Percentiles rank a stretch among this genome's conserved stretches.
Conservation (phyloP, 2,329 filamentous ascomycete genomes). For the Ilyonectria robusta region DNA sequence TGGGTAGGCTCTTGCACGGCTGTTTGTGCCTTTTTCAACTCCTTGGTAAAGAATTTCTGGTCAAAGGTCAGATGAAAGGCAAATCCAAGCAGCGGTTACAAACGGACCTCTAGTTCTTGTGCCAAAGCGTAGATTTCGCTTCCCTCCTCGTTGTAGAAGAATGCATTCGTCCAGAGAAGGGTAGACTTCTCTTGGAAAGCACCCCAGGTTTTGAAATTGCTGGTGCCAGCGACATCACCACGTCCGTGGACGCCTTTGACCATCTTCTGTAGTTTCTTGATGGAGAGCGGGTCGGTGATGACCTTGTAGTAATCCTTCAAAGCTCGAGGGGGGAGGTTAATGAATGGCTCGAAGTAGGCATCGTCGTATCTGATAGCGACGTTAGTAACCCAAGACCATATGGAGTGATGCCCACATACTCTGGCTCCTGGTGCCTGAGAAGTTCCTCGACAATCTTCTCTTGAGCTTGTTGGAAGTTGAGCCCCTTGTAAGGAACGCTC, state of each 20-base stretch:
- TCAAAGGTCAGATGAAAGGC: conserved; percentile 26
- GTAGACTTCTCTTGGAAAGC: conserved; percentile 85
- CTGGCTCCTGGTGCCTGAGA: conserved; percentile 76
- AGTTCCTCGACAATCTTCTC: conserved; percentile 86
- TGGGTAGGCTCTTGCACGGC: conserved; percentile 80
- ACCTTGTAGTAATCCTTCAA: conserved; percentile 90
- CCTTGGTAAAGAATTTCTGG: conserved; percentile 78
- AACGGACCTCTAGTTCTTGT: conserved; percentile 80
- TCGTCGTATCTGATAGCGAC: conserved; percentile 73
- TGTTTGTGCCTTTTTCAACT: conserved; percentile 80
- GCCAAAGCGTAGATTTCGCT: conserved; percentile 87
- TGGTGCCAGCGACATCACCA: conserved; percentile 72
- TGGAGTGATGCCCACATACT: conserved; percentile 60
- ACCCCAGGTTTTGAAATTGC: conserved; percentile 85
- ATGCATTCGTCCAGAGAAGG: conserved; percentile 89
- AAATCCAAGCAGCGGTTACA: not conserved
- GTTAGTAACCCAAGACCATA: conserved; percentile 36
- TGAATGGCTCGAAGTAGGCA: conserved; percentile 79
- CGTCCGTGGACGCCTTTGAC: conserved; percentile 81
- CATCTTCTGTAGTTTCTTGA: conserved; percentile 83
- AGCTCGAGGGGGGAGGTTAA: conserved; percentile 81
- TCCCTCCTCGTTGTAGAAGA: conserved; percentile 91
- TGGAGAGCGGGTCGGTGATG: conserved; percentile 84
- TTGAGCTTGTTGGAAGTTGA: conserved; percentile 87
- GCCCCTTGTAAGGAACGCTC: conserved; percentile 75